Conservation (phyloP, 164 flowering plant species). For the Houttuynia cordata region DNA sequence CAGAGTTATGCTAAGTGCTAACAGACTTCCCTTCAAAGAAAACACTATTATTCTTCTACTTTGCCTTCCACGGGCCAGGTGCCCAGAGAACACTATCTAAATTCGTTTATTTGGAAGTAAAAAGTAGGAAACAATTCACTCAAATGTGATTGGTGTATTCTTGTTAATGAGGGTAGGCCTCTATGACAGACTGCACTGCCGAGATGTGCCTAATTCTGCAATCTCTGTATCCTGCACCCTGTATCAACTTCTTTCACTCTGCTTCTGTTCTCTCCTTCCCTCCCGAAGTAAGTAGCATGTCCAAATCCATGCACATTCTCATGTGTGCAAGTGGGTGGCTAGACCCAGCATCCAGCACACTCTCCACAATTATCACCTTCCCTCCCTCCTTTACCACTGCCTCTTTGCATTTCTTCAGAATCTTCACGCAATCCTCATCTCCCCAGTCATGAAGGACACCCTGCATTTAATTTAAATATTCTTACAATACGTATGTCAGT, state of each 20-base stretch:
- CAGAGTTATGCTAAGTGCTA: too few relatives aligned
- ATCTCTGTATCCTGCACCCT: constrained; percentile 20
- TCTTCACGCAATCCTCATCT: constrained; percentile 26
- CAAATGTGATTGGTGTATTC: neutral
- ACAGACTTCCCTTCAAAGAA: too few relatives aligned
- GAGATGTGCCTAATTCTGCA: constrained; percentile 17
- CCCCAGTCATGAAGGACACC: constrained; percentile 18
- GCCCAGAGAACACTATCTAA: too few relatives aligned
- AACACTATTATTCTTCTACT: too few relatives aligned
- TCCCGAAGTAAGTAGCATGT: constrained; percentile 22
- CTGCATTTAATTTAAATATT: neutral
- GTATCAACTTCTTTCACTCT: constrained; percentile 30
- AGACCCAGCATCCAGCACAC: constrained; percentile 11
- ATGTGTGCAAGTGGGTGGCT: constrained; percentile 4
- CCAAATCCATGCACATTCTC: constrained; percentile 15
- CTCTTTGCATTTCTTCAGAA: constrained; percentile 24
- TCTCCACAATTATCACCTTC: constrained; percentile 29
- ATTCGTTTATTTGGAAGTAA: too few relatives aligned
- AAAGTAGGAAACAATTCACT: neutral
- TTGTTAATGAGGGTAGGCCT: constrained; percentile 5
- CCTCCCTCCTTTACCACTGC: constrained; percentile 25
- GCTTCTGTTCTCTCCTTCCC: constrained; percentile 30
- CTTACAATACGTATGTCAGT: too few relatives aligned
- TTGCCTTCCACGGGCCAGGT: neutral
- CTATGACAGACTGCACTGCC: constrained; percentile 24